These are phyloP conservation scores for Gossypium trilobum DNA, from an alignment of 441 rosid genomes.

Conservation along the genomic window DNA sequence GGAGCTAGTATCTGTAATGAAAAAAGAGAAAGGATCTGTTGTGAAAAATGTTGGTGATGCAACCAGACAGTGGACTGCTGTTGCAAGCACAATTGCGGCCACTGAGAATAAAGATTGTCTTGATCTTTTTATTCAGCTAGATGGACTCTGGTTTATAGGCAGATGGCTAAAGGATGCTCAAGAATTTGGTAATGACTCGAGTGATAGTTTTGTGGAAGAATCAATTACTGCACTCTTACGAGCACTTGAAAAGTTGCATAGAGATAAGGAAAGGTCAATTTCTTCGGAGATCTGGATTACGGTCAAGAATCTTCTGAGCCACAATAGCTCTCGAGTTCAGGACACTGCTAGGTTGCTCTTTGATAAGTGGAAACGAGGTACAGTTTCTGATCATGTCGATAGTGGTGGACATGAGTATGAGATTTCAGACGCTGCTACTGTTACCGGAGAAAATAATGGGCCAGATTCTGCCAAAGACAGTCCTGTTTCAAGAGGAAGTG, in stretches of 20 bases:
- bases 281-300: slow-evolving; percentile 77
- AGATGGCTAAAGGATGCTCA: slow-evolving; percentile 75
- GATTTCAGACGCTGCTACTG: slow-evolving; percentile 21
- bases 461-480: slow-evolving; percentile 29
- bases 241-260: slow-evolving; percentile 67
- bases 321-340: slow-evolving; percentile 51
- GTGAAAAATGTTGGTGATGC: slow-evolving; percentile 66
- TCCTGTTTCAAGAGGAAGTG: slow-evolving; percentile 30
- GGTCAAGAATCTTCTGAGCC: slow-evolving; percentile 60
- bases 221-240: slow-evolving; percentile 56
- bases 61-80: slow-evolving; percentile 85
- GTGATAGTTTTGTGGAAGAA: slow-evolving; percentile 58
- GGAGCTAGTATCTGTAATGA: slow-evolving; percentile 69
- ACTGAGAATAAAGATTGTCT: slow-evolving; percentile 86
- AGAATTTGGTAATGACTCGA: slow-evolving; percentile 31
- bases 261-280: slow-evolving; percentile 50
- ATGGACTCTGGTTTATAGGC: slow-evolving; percentile 66
- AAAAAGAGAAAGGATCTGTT: slow-evolving; percentile 50
- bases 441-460: slow-evolving; percentile 24
- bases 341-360: slow-evolving; percentile 60
- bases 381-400: slow-evolving; percentile 29
- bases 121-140: slow-evolving; percentile 74
- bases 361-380: slow-evolving; percentile 52
- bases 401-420: slow-evolving; percentile 26
- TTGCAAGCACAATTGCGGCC: slow-evolving; percentile 71